Evolutionary conservation across 257 asterid genomes (phyloP).

Genomic region (Solanum dulcamara): DNA sequence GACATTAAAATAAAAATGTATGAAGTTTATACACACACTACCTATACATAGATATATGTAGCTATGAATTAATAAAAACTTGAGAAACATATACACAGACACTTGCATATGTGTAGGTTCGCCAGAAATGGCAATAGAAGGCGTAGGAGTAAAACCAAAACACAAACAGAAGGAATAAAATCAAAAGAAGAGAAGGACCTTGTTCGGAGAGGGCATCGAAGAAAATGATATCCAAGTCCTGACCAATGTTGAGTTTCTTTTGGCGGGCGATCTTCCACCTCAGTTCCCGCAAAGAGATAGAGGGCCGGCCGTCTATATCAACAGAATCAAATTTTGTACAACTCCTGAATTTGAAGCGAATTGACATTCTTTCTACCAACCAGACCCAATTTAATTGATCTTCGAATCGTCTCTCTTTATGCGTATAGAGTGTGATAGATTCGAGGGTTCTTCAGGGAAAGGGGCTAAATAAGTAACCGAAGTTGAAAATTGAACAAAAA

Average conservation of each 20-base stretch:
- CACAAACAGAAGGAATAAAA: not conserved
- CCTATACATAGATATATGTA: not conserved
- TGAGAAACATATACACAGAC: not conserved
- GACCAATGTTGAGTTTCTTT: conserved; percentile 33
- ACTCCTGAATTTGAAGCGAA: conserved; percentile 77
- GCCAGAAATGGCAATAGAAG: not conserved
- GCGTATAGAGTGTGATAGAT: not conserved
- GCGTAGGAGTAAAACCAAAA: not conserved
- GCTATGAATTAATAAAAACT: not conserved
- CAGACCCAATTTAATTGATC: not conserved
- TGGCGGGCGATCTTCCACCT: conserved; percentile 31
- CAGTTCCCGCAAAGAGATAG: conserved; percentile 53
- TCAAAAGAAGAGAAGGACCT: conserved; percentile 25
- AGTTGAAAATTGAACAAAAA: not conserved
- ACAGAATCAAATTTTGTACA: conserved; percentile 46
- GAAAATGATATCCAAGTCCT: conserved; percentile 74
- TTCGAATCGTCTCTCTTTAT: not conserved
- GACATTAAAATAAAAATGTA: not conserved
- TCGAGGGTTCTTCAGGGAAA: not conserved
- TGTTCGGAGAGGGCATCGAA: conserved; percentile 52
- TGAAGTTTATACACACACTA: not conserved
- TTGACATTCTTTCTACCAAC: conserved; percentile 40
- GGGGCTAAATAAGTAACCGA: not conserved
- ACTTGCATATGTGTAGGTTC: not conserved
- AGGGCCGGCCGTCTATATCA: conserved; percentile 44